Evolutionary conservation across 73 alveolate genomes (phyloP).

Genomic region (Paramecium bursaria): DNA sequence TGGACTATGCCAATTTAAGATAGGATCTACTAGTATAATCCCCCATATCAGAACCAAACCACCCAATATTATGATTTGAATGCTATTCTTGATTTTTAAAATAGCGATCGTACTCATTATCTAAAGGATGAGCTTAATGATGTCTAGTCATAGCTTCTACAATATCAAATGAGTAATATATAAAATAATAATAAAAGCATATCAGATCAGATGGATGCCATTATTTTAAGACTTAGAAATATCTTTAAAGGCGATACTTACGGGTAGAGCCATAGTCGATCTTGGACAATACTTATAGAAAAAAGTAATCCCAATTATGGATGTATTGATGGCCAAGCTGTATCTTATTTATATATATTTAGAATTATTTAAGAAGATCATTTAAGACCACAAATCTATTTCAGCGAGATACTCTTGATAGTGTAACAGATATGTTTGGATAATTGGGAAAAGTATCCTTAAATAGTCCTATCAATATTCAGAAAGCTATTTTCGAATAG

Average conservation of each 20-base stretch:
- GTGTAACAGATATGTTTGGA: not conserved
- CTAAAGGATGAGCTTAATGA: too few relatives aligned
- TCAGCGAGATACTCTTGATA: not conserved
- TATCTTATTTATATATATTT: not conserved
- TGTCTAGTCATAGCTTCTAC: not conserved
- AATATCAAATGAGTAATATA: not conserved
- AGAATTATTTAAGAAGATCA: not conserved
- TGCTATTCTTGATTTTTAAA: not conserved
- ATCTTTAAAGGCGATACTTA: constrained; percentile 16
- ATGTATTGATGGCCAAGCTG: not conserved
- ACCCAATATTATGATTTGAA: not conserved
- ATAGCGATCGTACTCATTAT: not conserved
- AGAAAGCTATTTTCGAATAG: not conserved
- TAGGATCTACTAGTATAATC: too few relatives aligned
- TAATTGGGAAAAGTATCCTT: constrained; percentile 28
- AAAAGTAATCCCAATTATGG: not conserved
- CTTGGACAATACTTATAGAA: constrained; percentile 19
- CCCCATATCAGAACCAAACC: not conserved
- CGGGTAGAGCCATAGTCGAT: not conserved
- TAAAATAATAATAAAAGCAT: not conserved
- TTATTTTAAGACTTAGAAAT: constrained; percentile 1
- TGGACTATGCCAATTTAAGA: too few relatives aligned
- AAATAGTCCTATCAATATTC: not conserved
- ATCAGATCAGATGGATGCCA: not conserved
- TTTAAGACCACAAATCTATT: constrained; percentile 11